Evolutionary conservation across 129 eudicot genomes (phyloP), one percentile per base, ranked within the genome.

Genomic region (Centella asiatica): DNA sequence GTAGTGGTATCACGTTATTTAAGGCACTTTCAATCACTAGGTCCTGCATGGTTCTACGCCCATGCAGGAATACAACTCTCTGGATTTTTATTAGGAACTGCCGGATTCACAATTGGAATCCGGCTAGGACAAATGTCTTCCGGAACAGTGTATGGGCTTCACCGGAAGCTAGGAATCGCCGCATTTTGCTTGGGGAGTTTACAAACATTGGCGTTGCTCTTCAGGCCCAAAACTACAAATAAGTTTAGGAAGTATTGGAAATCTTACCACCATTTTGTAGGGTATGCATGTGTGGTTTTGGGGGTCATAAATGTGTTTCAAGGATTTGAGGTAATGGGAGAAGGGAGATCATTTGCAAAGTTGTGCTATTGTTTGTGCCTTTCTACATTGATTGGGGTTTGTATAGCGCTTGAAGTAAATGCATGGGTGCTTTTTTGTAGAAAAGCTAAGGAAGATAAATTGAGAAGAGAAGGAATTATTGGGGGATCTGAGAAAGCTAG

Each of bases 231-330:
- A 65, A 84, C 99, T 2, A 87, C 96, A 1, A 71, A 87, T 44
- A 84, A 84, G 69, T 92, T 79, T 27, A 79, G 99, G 56, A 92
- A 76, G 82, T 92, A 92, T 42, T 92, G 99, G 96, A 92, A 92
- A 73, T 92, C 99, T 20, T 92, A 92, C 67, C 99, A 92, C 72
- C 99, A 92, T 72, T 92, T 92, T 69, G 99, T 92, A 27, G 96
- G 99, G 71, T 92, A 92, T 66, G 95, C 84, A 22, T 92, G 96
- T 62, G 95, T 92, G 24, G 81, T 82, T 9, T 66, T 92, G 17
- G 99, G 96, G 57, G 84, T 87, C 53, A 95, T 92, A 47, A 87
- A 92, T 77, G 93, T 85, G 64, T 92, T 92, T 74, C 84, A 87
- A 32, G 99, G 99, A 46, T 87, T 92, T 62, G 90, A 87, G 57